These are phyloP conservation scores for Alternaria panax DNA, from an alignment of 2,329 filamentous ascomycete species.

Conservation along the genomic window DNA sequence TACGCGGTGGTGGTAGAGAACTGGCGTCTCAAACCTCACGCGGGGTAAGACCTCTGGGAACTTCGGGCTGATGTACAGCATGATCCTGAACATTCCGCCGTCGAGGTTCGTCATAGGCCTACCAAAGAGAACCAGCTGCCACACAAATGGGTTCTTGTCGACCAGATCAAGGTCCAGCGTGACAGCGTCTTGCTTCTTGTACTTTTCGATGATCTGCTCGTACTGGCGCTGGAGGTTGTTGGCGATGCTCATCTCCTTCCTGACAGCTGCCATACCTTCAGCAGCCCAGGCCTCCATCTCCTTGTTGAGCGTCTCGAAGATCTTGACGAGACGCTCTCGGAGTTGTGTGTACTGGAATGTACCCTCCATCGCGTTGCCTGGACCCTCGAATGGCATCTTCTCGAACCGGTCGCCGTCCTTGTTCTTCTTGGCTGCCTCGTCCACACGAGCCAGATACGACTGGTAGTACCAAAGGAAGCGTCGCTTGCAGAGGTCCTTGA, in stretches of 20 bases:
- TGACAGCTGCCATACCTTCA: conserved; percentile 69
- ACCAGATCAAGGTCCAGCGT: conserved; percentile 79
- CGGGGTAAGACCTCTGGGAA: conserved; percentile 91
- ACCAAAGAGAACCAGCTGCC: conserved; percentile 88
- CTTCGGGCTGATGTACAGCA: conserved; percentile 77
- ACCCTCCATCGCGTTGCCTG: conserved; percentile 82
- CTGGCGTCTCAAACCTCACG: conserved; percentile 77
- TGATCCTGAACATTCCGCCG: conserved; percentile 83
- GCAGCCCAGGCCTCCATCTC: conserved; percentile 76
- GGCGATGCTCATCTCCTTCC: conserved; percentile 75
- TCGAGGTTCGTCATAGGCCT: conserved; percentile 92
- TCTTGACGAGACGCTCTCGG: conserved; percentile 69
- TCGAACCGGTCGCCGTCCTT: conserved; percentile 70
- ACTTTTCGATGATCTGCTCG: conserved; percentile 78
- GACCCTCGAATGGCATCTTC: conserved; percentile 87
- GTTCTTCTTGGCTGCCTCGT: conserved; percentile 68
- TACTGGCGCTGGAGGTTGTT: conserved; percentile 85
- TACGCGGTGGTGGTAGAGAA: conserved; percentile 85
- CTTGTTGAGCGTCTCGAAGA: conserved; percentile 73
- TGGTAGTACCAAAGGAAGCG: conserved; percentile 97
- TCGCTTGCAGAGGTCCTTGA: conserved; percentile 88
- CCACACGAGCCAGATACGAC: conserved; percentile 77
- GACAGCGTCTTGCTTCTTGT: conserved; percentile 72
- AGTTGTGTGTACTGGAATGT: conserved; percentile 82
- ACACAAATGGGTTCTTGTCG: conserved; percentile 86